Evolutionary conservation across 768 basidiomycete genomes (phyloP).

Genomic region (Fistulinella prunicolor): DNA sequence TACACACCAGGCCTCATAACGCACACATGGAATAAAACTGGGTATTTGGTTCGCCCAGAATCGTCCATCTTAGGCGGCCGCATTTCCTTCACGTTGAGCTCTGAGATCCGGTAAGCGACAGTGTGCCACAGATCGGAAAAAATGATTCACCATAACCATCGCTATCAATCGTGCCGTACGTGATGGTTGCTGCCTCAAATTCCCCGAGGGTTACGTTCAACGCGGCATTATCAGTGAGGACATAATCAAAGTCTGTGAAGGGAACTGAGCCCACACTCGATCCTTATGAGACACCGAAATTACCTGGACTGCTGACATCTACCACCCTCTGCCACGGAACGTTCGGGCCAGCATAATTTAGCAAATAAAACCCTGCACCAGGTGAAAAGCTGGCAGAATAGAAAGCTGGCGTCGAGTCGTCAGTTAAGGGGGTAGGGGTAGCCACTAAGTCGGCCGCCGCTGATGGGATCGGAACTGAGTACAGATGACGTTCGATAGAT

Average conservation of each 20-base stretch:
- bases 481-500: slow-evolving; percentile 81
- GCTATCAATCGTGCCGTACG: slow-evolving; percentile 67
- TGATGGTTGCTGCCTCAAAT: slow-evolving; percentile 70
- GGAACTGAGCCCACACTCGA: background rate
- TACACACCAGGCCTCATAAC: background rate
- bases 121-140: slow-evolving; percentile 13
- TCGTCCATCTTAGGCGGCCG: slow-evolving; percentile 92
- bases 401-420: slow-evolving; percentile 48
- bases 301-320: slow-evolving; percentile 47
- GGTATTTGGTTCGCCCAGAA: slow-evolving; percentile 93
- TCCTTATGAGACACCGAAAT: slow-evolving; percentile 15
- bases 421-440: slow-evolving; percentile 51
- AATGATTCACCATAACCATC: slow-evolving; percentile 69
- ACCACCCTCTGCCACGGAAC: slow-evolving; percentile 87
- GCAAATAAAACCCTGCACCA: slow-evolving; percentile 76
- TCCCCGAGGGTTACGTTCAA: slow-evolving; percentile 61
- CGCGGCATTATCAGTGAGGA: slow-evolving; percentile 66
- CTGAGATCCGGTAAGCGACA: slow-evolving; percentile 40
- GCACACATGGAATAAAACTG: slow-evolving; percentile 87
- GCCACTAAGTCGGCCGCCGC: slow-evolving; percentile 30
- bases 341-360: slow-evolving; percentile 76
- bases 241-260: slow-evolving; percentile 53
- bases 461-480: slow-evolving; percentile 70
- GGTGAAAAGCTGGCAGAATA: slow-evolving; percentile 81
- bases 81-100: slow-evolving; percentile 87